Base-by-base conservation (phyloP, 2,329 filamentous ascomycete genomes). In the Pestalotiopsis sp. region DNA sequence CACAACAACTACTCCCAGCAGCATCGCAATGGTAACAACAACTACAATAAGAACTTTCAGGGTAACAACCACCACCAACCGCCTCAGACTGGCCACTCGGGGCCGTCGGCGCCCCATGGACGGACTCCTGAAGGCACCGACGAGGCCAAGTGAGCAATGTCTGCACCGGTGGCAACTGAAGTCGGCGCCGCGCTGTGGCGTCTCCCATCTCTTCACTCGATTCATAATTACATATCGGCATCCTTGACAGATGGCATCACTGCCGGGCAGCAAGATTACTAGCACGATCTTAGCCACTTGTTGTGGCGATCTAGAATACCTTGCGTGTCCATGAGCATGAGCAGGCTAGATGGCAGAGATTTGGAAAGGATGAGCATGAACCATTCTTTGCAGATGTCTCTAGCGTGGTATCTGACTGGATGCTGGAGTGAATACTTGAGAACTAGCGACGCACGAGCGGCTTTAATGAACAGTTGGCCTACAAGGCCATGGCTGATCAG, bases 1-100 rank as follows among this genome's bases (percentile, higher is more conserved):
- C 89, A 91, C 75, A 35, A 35, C 88, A 91, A 72, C 7, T 91
- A 88, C 74, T 84, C 84, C 52, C 85, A 86, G 70, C 82, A 84
- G 65, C 85, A 88, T 75, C 88, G 87, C 71, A 89, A 85, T 73
- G 86, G 86, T 71, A 85, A 83, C 72, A 86, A 84, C 75, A 86
- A 76, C 70, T 81, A 52, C 44, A 52, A 52, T 70, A 87, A 88
- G 77, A 84, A 82, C 70, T 85, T 83, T 69, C 81, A 82, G 64
- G 79, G 77, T 38, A 84, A 85, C 67, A 78, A 82, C 48, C 64
- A 40, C 20, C 82, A 84, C 64, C 81, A 81, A 70, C 73, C 71
- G 17, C 78, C 78, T 11, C 79, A 81, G 68, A 70, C 73, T 64
- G 76, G 74, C 64, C 79, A 81, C 68, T 71, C 75, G 3, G 74